Conservation (phyloP, 2,329 filamentous ascomycete genomes). For the Tolypocladium tropicale region DNA sequence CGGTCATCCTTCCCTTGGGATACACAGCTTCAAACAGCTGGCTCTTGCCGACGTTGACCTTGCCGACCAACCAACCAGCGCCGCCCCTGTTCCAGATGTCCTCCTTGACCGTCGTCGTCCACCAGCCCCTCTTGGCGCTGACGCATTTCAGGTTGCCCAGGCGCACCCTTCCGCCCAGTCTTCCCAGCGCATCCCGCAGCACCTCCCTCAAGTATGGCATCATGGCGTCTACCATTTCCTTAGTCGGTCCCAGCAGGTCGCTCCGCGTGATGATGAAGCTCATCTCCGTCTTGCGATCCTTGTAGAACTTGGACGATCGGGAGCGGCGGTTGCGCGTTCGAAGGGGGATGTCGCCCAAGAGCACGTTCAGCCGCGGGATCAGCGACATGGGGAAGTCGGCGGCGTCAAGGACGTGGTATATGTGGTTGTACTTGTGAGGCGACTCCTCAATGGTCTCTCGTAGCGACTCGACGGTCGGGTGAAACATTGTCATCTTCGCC, state of each 20-base stretch:
- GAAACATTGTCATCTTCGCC: slow-evolving; percentile 52
- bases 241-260: slow-evolving; percentile 75
- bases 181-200: slow-evolving; percentile 65
- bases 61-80: slow-evolving; percentile 93
- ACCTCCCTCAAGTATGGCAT: slow-evolving; percentile 78
- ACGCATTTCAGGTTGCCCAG: slow-evolving; percentile 81
- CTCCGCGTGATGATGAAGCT: slow-evolving; percentile 87
- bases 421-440: slow-evolving; percentile 81
- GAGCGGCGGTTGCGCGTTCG: slow-evolving; percentile 75
- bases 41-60: slow-evolving; percentile 96
- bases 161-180: slow-evolving; percentile 57
- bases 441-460: slow-evolving; percentile 80
- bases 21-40: slow-evolving; percentile 81
- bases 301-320: slow-evolving; percentile 51
- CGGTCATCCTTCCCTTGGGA: slow-evolving; percentile 57
- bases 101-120: slow-evolving; percentile 78
- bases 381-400: slow-evolving; percentile 96
- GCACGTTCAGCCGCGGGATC: slow-evolving; percentile 61
- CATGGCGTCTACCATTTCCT: slow-evolving; percentile 72
- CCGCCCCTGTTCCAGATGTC: slow-evolving; percentile 77
- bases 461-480: slow-evolving; percentile 73
- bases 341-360: slow-evolving; percentile 62
- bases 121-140: slow-evolving; percentile 80
- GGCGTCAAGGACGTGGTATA: slow-evolving; percentile 91
- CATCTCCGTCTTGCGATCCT: slow-evolving; percentile 62